Percentiles rank a stretch among this genome's conserved stretches.
Conservation (phyloP, 208 protist genomes). For the Trypanosomatidae sp. region DNA sequence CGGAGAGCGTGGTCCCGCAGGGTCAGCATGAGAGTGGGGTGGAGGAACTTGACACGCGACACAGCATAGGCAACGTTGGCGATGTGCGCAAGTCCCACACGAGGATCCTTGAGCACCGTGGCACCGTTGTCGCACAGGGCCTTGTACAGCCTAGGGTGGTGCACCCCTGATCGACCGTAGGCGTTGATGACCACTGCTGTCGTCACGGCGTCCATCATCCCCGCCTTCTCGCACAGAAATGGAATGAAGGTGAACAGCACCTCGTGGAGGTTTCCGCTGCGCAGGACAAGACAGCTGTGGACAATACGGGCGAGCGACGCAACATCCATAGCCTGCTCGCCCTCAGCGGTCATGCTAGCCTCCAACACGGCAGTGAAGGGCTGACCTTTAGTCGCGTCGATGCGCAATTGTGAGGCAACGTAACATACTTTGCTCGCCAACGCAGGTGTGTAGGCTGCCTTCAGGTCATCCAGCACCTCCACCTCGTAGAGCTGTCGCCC, state of each 20-base stretch:
- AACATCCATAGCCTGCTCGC: slow-evolving; percentile 55
- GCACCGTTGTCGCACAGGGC: slow-evolving; percentile 67
- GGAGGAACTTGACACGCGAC: slow-evolving; percentile 64
- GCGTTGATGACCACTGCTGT: slow-evolving; percentile 87
- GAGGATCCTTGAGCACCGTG: slow-evolving; percentile 57
- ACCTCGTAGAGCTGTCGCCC: slow-evolving; percentile 80
- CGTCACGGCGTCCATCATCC: slow-evolving; percentile 62
- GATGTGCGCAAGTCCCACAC: slow-evolving; percentile 73
- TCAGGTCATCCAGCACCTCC: slow-evolving; percentile 74
- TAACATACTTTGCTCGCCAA: slow-evolving; percentile 66
- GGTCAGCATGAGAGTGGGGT: slow-evolving; percentile 69
- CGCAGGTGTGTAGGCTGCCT: slow-evolving; percentile 46
- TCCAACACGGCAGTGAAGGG: slow-evolving; percentile 57
- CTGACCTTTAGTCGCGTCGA: slow-evolving; percentile 64
- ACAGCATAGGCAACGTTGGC: slow-evolving; percentile 87
- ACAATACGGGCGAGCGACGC: slow-evolving; percentile 71
- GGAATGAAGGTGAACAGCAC: slow-evolving; percentile 83
- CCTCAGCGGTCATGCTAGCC: slow-evolving; percentile 33
- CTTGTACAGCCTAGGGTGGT: slow-evolving; percentile 73
- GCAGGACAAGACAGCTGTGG: slow-evolving; percentile 82
- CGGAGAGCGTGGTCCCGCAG: slow-evolving; percentile 75
- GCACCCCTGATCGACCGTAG: slow-evolving; percentile 83
- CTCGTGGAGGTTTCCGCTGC: slow-evolving; percentile 68
- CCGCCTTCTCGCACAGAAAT: slow-evolving; percentile 37
- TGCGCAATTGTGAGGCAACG: slow-evolving; percentile 71